phyloP scores from a whole-genome alignment of 208 protist species.

The Leishmania major region DNA sequence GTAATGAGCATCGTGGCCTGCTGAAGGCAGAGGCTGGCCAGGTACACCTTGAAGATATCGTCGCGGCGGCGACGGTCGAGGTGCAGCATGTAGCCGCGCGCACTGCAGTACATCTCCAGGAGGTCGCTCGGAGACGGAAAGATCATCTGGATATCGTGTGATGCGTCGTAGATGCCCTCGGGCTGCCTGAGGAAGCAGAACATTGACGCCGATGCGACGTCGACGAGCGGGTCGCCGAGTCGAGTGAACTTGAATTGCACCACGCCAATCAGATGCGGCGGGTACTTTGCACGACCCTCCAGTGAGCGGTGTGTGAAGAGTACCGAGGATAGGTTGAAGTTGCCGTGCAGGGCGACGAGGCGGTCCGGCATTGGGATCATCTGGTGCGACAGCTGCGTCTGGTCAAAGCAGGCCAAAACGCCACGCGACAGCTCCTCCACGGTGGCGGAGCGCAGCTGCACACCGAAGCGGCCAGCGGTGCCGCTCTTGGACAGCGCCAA shows the following conservation, averaged over 20 bases:
- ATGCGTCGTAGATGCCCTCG: conserved; percentile 54
- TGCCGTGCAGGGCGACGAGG: conserved; percentile 63
- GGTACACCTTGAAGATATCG: conserved; percentile 78
- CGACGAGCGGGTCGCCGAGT: conserved; percentile 67
- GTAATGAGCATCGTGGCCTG: conserved; percentile 43
- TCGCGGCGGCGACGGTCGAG: conserved; percentile 53
- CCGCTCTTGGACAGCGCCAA: conserved; percentile 30
- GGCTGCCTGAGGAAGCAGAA: conserved; percentile 50
- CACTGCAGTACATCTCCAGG: conserved; percentile 71
- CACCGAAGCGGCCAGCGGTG: conserved; percentile 21
- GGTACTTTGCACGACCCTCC: conserved; percentile 76
- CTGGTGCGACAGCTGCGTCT: conserved; percentile 51
- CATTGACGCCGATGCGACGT: conserved; percentile 65
- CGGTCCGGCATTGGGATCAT: conserved; percentile 59
- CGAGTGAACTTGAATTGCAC: conserved; percentile 58
- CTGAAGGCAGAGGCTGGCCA: conserved; percentile 63
- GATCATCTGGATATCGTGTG: conserved; percentile 43
- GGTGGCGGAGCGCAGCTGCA: conserved; percentile 33
- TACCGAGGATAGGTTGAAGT: conserved; percentile 55
- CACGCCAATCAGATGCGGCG: conserved; percentile 49
- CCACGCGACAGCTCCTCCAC: conserved; percentile 46
- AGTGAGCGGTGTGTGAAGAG: conserved; percentile 77
- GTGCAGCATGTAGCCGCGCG: conserved; percentile 66
- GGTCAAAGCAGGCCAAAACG: conserved; percentile 52
- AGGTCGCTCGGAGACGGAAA: conserved; percentile 65